These are phyloP conservation scores for Suhomyces ambrosiae DNA, from an alignment of 1,139 yeast genomes.

Conservation along the genomic window DNA sequence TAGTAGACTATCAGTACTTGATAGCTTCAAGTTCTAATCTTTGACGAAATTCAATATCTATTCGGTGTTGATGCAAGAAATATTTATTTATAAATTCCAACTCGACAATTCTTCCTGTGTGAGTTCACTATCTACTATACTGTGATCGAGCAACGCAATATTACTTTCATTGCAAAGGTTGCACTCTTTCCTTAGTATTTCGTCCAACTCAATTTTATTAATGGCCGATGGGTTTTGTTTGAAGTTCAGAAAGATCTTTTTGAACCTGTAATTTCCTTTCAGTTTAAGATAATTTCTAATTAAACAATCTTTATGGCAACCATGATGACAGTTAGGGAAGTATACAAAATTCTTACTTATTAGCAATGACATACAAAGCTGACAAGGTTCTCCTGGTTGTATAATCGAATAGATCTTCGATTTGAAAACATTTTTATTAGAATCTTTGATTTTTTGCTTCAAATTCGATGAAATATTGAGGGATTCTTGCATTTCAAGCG, in stretches of 20 bases:
- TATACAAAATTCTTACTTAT: constrained; percentile 74
- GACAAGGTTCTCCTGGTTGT: constrained; percentile 86
- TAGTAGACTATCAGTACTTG: too few species aligned
- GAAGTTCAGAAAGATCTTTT: constrained; percentile 45
- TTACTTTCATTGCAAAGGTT: constrained; percentile 77
- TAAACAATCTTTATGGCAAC: constrained; percentile 87
- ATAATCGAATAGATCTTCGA: constrained; percentile 48
- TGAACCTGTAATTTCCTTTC: constrained; percentile 69
- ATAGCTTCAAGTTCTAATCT: too few species aligned
- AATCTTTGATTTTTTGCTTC: constrained; percentile 55
- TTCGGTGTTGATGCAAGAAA: too few species aligned
- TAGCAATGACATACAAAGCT: constrained; percentile 65
- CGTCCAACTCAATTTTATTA: constrained; percentile 53
- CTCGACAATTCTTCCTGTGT: constrained; percentile 25
- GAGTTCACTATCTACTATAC: constrained; percentile 28
- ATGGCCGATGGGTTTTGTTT: constrained; percentile 19
- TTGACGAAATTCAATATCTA: too few species aligned
- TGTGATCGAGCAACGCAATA: constrained; percentile 68
- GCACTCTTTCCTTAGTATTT: constrained; percentile 66
- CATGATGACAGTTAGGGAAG: constrained; percentile 85
- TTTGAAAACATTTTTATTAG: constrained; percentile 46
- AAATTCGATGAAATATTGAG: constrained; percentile 64
- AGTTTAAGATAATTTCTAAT: constrained; percentile 56
- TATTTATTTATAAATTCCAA: constrained; percentile 26
- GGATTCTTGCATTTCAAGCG: constrained; percentile 78